phyloP scores from a whole-genome alignment of 306 rosid species.

The Castanopsis chinensis region DNA sequence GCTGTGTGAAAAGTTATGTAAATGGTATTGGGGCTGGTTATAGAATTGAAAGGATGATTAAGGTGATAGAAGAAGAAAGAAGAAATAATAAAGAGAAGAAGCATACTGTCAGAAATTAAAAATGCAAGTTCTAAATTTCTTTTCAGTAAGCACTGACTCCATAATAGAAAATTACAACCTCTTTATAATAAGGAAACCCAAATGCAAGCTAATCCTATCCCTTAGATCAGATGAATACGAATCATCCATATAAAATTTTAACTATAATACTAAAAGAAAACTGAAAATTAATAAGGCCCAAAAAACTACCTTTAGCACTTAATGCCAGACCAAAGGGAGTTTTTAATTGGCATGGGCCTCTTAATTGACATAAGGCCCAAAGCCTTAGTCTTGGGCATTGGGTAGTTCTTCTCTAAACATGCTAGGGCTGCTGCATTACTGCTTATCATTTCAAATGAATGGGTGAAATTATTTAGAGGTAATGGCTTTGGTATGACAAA shows the following conservation, averaged over 20 bases:
- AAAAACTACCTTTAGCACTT: neutral
- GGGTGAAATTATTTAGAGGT: no score
- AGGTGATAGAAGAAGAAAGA: neutral
- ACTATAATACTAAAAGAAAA: neutral
- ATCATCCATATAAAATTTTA: neutral
- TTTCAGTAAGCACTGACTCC: neutral
- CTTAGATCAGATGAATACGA: neutral
- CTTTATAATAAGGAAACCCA: neutral
- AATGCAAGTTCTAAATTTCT: neutral
- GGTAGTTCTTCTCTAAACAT: neutral
- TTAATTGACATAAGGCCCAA: neutral
- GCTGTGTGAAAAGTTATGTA: neutral
- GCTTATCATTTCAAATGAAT: no score
- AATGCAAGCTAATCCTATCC: neutral
- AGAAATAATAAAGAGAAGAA: neutral
- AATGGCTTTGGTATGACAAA: no score
- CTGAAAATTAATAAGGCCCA: neutral
- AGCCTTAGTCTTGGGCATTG: neutral
- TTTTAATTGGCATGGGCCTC: neutral
- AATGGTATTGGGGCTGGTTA: neutral
- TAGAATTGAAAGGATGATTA: neutral
- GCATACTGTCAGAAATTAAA: neutral
- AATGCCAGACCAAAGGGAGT: neutral
- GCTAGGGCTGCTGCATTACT: neutral
- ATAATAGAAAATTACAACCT: neutral